phyloP scores from a whole-genome alignment of 2,329 filamentous ascomycete genomes.

The Sordariomycetes sp. region DNA sequence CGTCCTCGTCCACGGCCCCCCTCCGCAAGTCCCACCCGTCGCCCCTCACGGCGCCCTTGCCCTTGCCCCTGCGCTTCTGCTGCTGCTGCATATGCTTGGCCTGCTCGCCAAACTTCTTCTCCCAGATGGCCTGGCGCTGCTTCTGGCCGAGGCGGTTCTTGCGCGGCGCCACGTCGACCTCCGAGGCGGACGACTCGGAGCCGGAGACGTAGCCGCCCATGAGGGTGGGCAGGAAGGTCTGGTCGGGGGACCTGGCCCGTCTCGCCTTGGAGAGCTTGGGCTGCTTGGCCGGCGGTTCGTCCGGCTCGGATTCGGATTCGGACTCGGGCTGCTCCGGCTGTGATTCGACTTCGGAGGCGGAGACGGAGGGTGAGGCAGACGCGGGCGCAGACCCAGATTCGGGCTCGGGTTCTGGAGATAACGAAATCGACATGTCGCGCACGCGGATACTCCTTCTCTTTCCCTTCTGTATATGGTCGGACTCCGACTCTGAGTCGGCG shows the following conservation, averaged over 20 bases:
- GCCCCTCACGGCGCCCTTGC: slow-evolving; percentile 21
- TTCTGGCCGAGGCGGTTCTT: slow-evolving; percentile 67
- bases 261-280: slow-evolving; percentile 6
- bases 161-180: slow-evolving; percentile 49
- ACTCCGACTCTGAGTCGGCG: slow-evolving; percentile 14
- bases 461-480: slow-evolving; percentile 6
- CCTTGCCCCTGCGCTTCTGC: slow-evolving; percentile 13
- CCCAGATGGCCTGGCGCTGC: slow-evolving; percentile 67
- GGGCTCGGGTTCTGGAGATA: slow-evolving; percentile 6
- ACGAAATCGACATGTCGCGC: slow-evolving; percentile 21
- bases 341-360: not conserved
- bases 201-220: slow-evolving; percentile 74
- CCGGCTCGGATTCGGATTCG: slow-evolving; percentile 15
- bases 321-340: slow-evolving; percentile 1
- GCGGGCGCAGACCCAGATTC: not conserved
- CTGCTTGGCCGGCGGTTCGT: slow-evolving; percentile 11
- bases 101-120: slow-evolving; percentile 65
- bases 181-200: slow-evolving; percentile 53
- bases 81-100: slow-evolving; percentile 51
- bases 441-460: slow-evolving; percentile 11
- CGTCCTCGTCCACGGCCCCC: slow-evolving; percentile 38
- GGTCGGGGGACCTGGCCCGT: slow-evolving; percentile 21
- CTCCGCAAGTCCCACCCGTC: slow-evolving; percentile 47
- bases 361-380: not conserved
- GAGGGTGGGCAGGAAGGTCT: slow-evolving; percentile 63